phyloP scores from a whole-genome alignment of 129 eudicot species.

The Flaveria trinervia region DNA sequence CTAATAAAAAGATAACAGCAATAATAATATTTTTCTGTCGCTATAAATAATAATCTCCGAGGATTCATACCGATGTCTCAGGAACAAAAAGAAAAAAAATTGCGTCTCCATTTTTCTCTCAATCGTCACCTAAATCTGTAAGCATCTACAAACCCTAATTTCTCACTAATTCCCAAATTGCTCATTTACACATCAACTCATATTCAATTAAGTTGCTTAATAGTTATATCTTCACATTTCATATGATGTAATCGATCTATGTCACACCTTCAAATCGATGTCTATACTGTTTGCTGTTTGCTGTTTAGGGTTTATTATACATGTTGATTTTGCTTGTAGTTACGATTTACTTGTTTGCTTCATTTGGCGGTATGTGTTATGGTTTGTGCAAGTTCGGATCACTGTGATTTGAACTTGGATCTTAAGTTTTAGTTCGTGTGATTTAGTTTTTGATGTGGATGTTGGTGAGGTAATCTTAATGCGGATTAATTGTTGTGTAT shows the following conservation, averaged over 20 bases:
- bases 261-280: slow-evolving; percentile 9
- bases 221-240: slow-evolving; percentile 17
- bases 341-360: slow-evolving; percentile 12
- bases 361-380: background rate
- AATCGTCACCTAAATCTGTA: slow-evolving; percentile 36
- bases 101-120: background rate
- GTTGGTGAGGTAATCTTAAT: slow-evolving; percentile 16
- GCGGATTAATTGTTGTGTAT: slow-evolving; percentile 26
- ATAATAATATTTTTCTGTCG: slow-evolving; percentile 17
- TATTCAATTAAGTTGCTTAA: slow-evolving; percentile 10
- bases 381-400: slow-evolving; percentile 33
- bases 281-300: background rate
- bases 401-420: slow-evolving; percentile 33
- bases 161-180: background rate
- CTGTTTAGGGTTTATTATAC: slow-evolving; percentile 27
- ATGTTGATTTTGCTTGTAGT: slow-evolving; percentile 16
- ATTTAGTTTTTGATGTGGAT: slow-evolving; percentile 14
- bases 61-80: slow-evolving; percentile 43
- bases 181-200: background rate
- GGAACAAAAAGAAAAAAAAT: slow-evolving; percentile 26
- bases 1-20: background rate
- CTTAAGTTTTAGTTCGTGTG: slow-evolving; percentile 14
- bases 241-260: slow-evolving; percentile 24
- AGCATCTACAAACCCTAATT: slow-evolving; percentile 40
- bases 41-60: slow-evolving; percentile 24